Evolutionary conservation across 768 basidiomycete genomes (phyloP), one percentile per base, ranked within the genome.

Genomic region (Xerocomellus intermedius): DNA sequence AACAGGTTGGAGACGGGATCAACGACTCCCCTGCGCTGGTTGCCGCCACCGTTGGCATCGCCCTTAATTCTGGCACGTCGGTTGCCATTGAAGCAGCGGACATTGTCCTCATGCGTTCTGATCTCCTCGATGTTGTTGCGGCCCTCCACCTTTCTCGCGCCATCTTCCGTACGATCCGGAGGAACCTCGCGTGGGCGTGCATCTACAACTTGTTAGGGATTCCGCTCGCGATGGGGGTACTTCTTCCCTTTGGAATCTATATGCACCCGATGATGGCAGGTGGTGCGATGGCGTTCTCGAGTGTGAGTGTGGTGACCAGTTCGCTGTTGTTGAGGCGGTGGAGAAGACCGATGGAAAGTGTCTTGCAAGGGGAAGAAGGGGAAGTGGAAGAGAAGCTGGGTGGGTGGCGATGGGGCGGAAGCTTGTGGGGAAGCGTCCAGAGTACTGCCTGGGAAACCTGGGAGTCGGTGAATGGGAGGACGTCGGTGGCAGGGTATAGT

Each of bases 51-150:
- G 91, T 99, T 22, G 97, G 97, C 39, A 95, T 99, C 56, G 97
- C 97, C 1, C 83, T 99, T 6, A 95, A 92, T 12, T 91, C 94
- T 4, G 97, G 97, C 32, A 95, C 97, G 17, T 96, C 94, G 6
- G 93, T 99, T 42, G 97, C 97, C 10, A 89, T 99, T 48, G 97
- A 98, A 76, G 97, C 97, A 0, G 97, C 97, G 14, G 97, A 98
- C 72, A 87, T 98, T 54, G 95, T 99, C 17, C 85, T 99, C 55
- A 98, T 98, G 91, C 89, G 92, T 49, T 92, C 93, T 1, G 95
- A 99, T 67, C 82, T 98, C 4, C 82, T 98, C 47, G 97, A 99
- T 68, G 97, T 99, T 52, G 96, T 98, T 56, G 96, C 97, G 3
- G 94, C 96, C 8, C 84, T 99, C 19, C 83, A 97, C 69, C 87